phyloP scores from a whole-genome alignment of 1,284 basidiomycete species.

The Apiotrichum domesticum region DNA sequence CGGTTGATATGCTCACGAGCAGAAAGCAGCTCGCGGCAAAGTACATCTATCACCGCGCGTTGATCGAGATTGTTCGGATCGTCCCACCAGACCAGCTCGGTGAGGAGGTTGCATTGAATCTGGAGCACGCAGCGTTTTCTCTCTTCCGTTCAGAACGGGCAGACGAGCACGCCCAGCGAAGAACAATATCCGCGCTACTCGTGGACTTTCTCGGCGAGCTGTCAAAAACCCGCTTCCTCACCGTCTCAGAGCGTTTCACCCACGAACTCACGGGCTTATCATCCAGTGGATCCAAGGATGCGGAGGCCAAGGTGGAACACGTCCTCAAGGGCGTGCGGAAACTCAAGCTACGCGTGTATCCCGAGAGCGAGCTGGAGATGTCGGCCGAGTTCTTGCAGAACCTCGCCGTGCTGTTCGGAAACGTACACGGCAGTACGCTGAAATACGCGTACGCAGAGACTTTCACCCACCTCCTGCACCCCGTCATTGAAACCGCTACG shows the following conservation, averaged over 20 bases:
- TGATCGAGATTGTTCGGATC: slow-evolving; percentile 68
- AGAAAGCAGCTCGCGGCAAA: slow-evolving; percentile 71
- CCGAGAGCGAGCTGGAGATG: slow-evolving; percentile 87
- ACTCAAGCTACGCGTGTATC: slow-evolving; percentile 82
- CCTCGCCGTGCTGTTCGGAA: slow-evolving; percentile 72
- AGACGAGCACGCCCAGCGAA: slow-evolving; percentile 57
- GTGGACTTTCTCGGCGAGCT: slow-evolving; percentile 75
- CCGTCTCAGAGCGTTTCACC: slow-evolving; percentile 79
- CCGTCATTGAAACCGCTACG: slow-evolving; percentile 88
- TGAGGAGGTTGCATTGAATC: slow-evolving; percentile 64
- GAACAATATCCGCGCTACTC: slow-evolving; percentile 71
- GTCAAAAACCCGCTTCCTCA: slow-evolving; percentile 74
- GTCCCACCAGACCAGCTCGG: slow-evolving; percentile 69
- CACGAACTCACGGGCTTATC: slow-evolving; percentile 71
- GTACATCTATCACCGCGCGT: slow-evolving; percentile 79
- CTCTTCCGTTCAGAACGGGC: slow-evolving; percentile 71
- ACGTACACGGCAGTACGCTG: slow-evolving; percentile 74
- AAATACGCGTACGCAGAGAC: slow-evolving; percentile 84
- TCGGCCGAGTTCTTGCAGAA: slow-evolving; percentile 85
- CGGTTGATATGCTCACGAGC: slow-evolving; percentile 59
- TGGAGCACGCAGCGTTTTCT: slow-evolving; percentile 81
- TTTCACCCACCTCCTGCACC: slow-evolving; percentile 71
- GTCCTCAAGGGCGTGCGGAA: slow-evolving; percentile 70
- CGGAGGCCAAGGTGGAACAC: slow-evolving; percentile 72
- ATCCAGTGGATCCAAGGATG: slow-evolving; percentile 65